Evolutionary conservation across 768 basidiomycete species (phyloP), one percentile per base, ranked within the genome.

Genomic region (Lentinula sp.): DNA sequence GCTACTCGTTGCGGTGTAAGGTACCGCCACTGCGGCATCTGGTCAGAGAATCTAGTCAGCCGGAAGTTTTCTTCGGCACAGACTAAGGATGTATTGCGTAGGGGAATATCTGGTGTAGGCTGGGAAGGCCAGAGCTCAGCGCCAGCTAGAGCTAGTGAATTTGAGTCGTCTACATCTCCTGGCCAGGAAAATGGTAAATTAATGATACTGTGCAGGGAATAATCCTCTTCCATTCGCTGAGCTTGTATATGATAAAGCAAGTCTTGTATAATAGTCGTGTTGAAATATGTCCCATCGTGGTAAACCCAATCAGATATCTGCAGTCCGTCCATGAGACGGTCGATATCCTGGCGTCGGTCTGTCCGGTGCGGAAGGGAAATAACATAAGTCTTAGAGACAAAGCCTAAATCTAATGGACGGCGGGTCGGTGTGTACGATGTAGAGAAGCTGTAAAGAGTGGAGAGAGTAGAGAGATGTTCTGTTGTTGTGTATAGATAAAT

Each of bases 1-100:
- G 82, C 79, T 21, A 82, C 62, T 61, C 80, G 80, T 13, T 74
- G 73, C 11, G 75, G 67, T 1, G 78, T 77, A 48, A 83, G 73
- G 15, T 34, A 52, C 39, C 59, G 15, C 59, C 59, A 60, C 40
- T 60, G 59, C 16, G 21, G n/a, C 39, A 51, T 31, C 15, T 42
- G 34, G 9, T 16, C 49, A 40, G 15, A 18, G 16, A 13, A 60
- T 18, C 37, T 60, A 16, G 43, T 42, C 8, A 60, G 15, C 31
- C 59, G 43, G 15, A 60, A 60, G 23, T 60, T 37, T 9, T 60
- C 59, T 16, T 51, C 48, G 23, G 59, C 51, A 28, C 59, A 60
- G 6, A 60, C 35, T 21, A 60, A 15, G 15, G 59, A 49, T 45
- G 35, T 45, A 18, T 58, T 43, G 8, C 40, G 57, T 13, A 60